Conservation (phyloP, 192 early-diverging fungal genomes). For the Chytriomyces hyalinus region DNA sequence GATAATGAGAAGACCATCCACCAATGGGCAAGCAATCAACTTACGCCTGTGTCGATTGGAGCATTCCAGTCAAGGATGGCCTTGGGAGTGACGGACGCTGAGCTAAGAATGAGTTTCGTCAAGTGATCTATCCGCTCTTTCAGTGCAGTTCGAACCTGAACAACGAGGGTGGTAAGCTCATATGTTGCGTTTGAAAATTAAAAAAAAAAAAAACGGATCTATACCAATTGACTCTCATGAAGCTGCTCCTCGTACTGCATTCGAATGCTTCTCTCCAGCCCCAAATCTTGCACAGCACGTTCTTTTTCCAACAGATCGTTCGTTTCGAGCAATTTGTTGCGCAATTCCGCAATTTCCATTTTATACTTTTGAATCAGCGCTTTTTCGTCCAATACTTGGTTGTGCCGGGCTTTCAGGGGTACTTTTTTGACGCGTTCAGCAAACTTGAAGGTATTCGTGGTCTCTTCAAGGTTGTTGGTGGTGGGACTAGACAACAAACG, state of each 20-base stretch:
- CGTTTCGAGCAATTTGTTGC: conserved; percentile 64
- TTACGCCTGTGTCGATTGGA: conserved; percentile 38
- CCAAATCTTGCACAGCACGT: conserved; percentile 37
- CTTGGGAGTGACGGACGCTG: conserved; percentile 60
- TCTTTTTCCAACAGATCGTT: conserved; percentile 60
- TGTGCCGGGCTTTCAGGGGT: conserved; percentile 78
- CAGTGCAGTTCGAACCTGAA: conserved; percentile 68
- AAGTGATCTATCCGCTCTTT: conserved; percentile 88
- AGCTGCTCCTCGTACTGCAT: conserved; percentile 55
- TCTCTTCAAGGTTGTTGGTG: conserved; percentile 78
- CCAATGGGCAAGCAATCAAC: neutral
- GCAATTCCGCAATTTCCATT: conserved; percentile 77
- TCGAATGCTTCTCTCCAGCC: conserved; percentile 9
- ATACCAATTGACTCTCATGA: conserved; percentile 47
- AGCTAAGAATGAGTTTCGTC: conserved; percentile 81
- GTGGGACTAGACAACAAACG: conserved; percentile 63
- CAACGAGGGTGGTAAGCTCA: conserved; percentile 45
- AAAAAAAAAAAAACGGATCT: conserved; percentile 13
- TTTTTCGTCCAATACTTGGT: conserved; percentile 81
- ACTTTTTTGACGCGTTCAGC: conserved; percentile 91
- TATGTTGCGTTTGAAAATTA: conserved; percentile 55
- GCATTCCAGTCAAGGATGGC: conserved; percentile 58
- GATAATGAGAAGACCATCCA: no score
- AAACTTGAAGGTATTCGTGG: conserved; percentile 93
- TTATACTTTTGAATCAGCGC: conserved; percentile 84